Evolutionary conservation across 2,329 filamentous ascomycete species (phyloP).

Genomic region (Scedosporium boydii): DNA sequence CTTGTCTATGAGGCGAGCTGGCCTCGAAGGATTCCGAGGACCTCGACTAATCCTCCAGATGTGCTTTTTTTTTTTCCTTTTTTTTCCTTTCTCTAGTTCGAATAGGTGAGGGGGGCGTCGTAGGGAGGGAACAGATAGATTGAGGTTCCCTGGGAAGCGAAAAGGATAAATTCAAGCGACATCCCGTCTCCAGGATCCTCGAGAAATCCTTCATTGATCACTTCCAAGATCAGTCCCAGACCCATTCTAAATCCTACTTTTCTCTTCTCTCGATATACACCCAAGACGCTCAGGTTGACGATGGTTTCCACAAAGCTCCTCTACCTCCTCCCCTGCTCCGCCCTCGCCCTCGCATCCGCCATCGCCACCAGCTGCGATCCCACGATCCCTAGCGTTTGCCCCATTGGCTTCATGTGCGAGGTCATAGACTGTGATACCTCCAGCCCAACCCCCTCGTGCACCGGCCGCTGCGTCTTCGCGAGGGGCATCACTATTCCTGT

Average conservation of each 20-base stretch:
- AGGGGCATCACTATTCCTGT: not conserved
- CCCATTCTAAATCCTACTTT: not conserved
- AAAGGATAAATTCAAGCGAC: not conserved
- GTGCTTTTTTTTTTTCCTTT: too few relatives aligned
- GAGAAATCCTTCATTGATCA: not conserved
- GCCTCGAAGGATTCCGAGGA: too few relatives aligned
- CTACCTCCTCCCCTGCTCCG: slow-evolving; percentile 11
- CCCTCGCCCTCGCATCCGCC: not conserved
- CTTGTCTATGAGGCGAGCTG: too few relatives aligned
- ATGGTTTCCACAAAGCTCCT: slow-evolving; percentile 10
- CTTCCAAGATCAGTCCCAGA: too few relatives aligned
- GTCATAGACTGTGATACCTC: not conserved
- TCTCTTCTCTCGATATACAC: not conserved
- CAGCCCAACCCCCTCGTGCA: not conserved
- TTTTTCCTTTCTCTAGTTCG: too few relatives aligned
- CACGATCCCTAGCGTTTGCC: not conserved
- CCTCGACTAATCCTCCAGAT: too few relatives aligned
- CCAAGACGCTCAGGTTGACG: slow-evolving; percentile 12
- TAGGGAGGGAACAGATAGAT: too few relatives aligned
- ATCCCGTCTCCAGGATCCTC: not conserved
- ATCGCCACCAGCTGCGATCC: not conserved
- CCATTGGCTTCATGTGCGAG: not conserved
- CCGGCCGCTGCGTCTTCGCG: not conserved
- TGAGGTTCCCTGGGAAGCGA: not conserved
- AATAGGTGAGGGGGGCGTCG: too few relatives aligned